phyloP scores from a whole-genome alignment of 805 yeast species.

The Candida coleopterorum region DNA sequence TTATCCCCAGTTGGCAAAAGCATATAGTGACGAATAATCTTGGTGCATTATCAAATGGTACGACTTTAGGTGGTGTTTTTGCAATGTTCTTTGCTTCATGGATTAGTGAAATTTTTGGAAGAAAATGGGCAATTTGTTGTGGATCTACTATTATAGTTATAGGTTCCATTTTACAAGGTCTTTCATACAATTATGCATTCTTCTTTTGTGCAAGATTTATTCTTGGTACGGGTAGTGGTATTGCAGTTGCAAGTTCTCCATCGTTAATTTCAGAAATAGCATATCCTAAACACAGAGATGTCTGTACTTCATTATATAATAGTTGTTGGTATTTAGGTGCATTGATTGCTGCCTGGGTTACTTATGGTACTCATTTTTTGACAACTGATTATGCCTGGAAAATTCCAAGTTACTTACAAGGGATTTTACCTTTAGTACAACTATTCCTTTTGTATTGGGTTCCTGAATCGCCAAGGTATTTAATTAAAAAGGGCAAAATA shows the following conservation, averaged over 20 bases:
- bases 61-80: slow-evolving; percentile 36
- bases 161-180: slow-evolving; percentile 37
- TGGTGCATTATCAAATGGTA: slow-evolving; percentile 41
- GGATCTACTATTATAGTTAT: slow-evolving; percentile 24
- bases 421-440: slow-evolving; percentile 42
- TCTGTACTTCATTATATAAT: slow-evolving; percentile 43
- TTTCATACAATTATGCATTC: slow-evolving; percentile 29
- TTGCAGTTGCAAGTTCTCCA: slow-evolving; percentile 44
- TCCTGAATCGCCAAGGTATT: slow-evolving; percentile 50
- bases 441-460: slow-evolving; percentile 28
- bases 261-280: slow-evolving; percentile 47
- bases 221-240: slow-evolving; percentile 42
- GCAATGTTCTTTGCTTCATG: slow-evolving; percentile 24
- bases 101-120: slow-evolving; percentile 34
- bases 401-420: slow-evolving; percentile 51
- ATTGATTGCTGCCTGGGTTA: slow-evolving; percentile 48
- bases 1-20: slow-evolving; percentile 39
- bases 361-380: slow-evolving; percentile 40
- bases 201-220: slow-evolving; percentile 44
- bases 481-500: slow-evolving; percentile 34
- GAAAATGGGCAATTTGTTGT: slow-evolving; percentile 25
- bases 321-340: slow-evolving; percentile 53
- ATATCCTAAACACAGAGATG: slow-evolving; percentile 43
- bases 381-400: slow-evolving; percentile 44
- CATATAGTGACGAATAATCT: slow-evolving; percentile 33